Percentiles rank a stretch among this genome's conserved stretches.
These are phyloP conservation scores for Candida endomychidarum DNA, from an alignment of 805 yeast species.

Conservation along the genomic window DNA sequence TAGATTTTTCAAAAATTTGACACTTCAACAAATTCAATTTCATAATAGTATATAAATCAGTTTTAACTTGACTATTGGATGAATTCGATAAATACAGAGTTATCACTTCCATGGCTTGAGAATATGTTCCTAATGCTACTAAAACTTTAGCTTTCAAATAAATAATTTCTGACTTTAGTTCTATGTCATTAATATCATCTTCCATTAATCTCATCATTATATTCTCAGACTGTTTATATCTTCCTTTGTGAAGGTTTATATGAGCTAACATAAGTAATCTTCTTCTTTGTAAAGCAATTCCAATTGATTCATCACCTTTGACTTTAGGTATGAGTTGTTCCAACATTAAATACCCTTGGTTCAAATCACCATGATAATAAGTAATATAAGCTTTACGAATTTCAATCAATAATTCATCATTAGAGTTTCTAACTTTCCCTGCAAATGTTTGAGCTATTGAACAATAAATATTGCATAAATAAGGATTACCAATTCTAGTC, in stretches of 20 bases:
- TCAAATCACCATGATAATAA: slow-evolving; percentile 41
- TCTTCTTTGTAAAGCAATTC: slow-evolving; percentile 41
- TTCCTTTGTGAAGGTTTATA: slow-evolving; percentile 38
- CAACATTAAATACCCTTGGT: slow-evolving; percentile 36
- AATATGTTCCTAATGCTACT: slow-evolving; percentile 31
- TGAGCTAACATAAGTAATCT: slow-evolving; percentile 39
- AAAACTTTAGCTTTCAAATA: slow-evolving; percentile 29
- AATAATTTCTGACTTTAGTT: slow-evolving; percentile 27
- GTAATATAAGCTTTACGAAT: slow-evolving; percentile 40
- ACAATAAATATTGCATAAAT: slow-evolving; percentile 47
- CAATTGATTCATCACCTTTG: slow-evolving; percentile 36
- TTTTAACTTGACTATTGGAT: slow-evolving; percentile 15
- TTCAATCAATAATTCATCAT: slow-evolving; percentile 39
- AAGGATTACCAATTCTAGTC: slow-evolving; percentile 51
- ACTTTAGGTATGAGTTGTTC: slow-evolving; percentile 27
- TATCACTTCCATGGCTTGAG: slow-evolving; percentile 27
- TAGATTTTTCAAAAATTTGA: slow-evolving; percentile 39
- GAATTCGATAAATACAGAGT: slow-evolving; percentile 18
- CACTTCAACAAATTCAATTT: slow-evolving; percentile 50
- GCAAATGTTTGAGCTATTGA: slow-evolving; percentile 46
- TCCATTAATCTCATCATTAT: slow-evolving; percentile 29
- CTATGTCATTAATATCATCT: slow-evolving; percentile 32
- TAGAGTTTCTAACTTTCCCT: slow-evolving; percentile 24
- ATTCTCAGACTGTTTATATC: slow-evolving; percentile 33
- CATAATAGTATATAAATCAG: slow-evolving; percentile 45